A percentile compares a stretch with the other conserved stretches of the same genome.
phyloP scores from a whole-genome alignment of 306 rosid genomes.

The Citrullus mucosospermus region DNA sequence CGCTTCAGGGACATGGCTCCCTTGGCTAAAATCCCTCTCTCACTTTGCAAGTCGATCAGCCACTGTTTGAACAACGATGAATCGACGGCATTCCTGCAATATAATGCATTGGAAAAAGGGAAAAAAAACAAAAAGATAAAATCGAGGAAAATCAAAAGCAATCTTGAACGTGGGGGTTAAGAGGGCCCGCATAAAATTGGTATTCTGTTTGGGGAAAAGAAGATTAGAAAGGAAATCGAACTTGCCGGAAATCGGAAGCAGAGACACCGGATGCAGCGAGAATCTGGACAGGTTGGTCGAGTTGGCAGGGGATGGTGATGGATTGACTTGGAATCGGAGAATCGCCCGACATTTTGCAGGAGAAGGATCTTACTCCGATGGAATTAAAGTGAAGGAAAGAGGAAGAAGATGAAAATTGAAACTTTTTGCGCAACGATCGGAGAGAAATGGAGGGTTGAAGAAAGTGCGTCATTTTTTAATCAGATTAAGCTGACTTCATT shows the following conservation, averaged over 20 bases:
- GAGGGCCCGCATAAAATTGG: not conserved
- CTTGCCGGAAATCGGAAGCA: conserved; percentile 50
- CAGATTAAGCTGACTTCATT: not conserved
- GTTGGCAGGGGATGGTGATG: conserved; percentile 42
- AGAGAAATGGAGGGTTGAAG: conserved; percentile 22
- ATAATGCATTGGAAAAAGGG: not conserved
- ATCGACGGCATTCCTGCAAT: conserved; percentile 65
- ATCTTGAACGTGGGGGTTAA: no score
- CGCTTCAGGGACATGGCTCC: conserved; percentile 44
- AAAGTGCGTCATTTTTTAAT: conserved; percentile 9
- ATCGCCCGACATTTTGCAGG: conserved; percentile 51
- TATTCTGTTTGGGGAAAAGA: not conserved
- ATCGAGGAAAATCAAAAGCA: not conserved
- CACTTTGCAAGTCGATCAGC: conserved; percentile 62
- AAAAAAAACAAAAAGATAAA: not conserved
- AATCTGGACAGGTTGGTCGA: conserved; percentile 45
- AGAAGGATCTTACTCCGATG: conserved; percentile 11
- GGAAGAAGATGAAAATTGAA: conserved; percentile 3
- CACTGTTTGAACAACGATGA: conserved; percentile 79
- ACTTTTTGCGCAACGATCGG: conserved; percentile 12
- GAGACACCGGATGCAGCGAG: conserved; percentile 70
- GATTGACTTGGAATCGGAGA: conserved; percentile 36
- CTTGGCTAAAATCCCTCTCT: conserved; percentile 53
- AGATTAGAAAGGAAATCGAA: not conserved
- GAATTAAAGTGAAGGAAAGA: not conserved